Base-by-base conservation (phyloP, 2,329 filamentous ascomycete species). In the Talaromyces sp. region DNA sequence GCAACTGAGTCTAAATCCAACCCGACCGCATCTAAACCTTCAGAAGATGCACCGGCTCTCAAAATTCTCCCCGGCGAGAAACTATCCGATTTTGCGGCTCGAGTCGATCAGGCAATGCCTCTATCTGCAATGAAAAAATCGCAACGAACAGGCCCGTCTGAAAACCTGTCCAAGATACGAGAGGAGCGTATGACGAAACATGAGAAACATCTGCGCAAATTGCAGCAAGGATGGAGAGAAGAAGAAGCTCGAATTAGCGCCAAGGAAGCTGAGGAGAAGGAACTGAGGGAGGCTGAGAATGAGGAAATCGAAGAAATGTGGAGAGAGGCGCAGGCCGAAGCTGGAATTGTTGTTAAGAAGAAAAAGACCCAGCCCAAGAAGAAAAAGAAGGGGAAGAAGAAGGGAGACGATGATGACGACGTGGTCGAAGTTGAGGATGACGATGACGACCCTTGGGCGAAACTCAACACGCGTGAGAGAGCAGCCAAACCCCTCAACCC, bases 101-200 rank as follows among this genome's bases (percentile, higher is more conserved):
- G 93, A 35, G 95, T 99, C 7, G 90, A 98, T 74, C 90, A 91
- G 58, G 88, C 91, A 0, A 82, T 98, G 7, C 94, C 94, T 0
- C 80, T 99, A 0, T 82, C 87, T 8, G 89, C 89, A 0, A 82
- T 97, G 64, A 87, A 83, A 68, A 90, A 89, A 72, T 85, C 83
- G 0, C 78, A 67, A 3, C 72, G 73, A 39, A 67, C 73, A 1
- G 68, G 69, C 15, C 41, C 31, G 41, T 64, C 68, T 3, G 63
- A 64, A 19, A 70, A 69, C 57, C 25, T 75, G 3, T 68, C 74
- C 3, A 76, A 79, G 67, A 64, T 74, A 19, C 71, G 77, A 71
- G 67, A 92, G 73, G 84, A 88, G 19, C 85, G 86, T 68, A 84
- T 87, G 61, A 97, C 93, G 6, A 90, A 89, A 76, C 95, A 93